Percentiles rank a stretch among this genome's conserved stretches.
Evolutionary conservation across 495 filamentous ascomycete species (phyloP).

Genomic region (Durotheca rogersii): DNA sequence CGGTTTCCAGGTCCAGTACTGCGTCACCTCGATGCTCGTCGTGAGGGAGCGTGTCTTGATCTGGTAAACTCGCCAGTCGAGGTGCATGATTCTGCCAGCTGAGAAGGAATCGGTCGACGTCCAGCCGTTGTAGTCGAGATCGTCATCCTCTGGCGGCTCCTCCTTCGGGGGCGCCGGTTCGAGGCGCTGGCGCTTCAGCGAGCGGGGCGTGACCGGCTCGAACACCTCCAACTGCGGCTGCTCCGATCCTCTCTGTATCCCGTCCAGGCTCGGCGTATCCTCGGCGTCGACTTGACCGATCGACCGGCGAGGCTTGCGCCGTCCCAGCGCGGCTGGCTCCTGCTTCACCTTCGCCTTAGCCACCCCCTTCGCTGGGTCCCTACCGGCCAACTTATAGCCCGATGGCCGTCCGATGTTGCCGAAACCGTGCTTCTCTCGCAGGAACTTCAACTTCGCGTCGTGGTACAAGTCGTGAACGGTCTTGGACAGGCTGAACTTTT

Average conservation of each 20-base stretch:
- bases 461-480: slow-evolving; percentile 46
- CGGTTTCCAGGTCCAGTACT: slow-evolving; percentile 51
- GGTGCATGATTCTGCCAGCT: slow-evolving; percentile 38
- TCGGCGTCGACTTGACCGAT: slow-evolving; percentile 32
- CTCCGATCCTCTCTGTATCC: slow-evolving; percentile 13
- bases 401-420: slow-evolving; percentile 51
- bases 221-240: slow-evolving; percentile 15
- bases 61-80: slow-evolving; percentile 51
- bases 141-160: slow-evolving; percentile 30
- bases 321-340: slow-evolving; percentile 12
- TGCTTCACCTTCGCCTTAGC: slow-evolving; percentile 31
- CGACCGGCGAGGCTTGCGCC: slow-evolving; percentile 29
- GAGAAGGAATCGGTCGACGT: slow-evolving; percentile 47
- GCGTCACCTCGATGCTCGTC: slow-evolving; percentile 44
- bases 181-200: slow-evolving; percentile 31
- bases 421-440: slow-evolving; percentile 47
- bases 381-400: slow-evolving; percentile 36
- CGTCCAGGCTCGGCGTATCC: slow-evolving; percentile 17
- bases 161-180: slow-evolving; percentile 4
- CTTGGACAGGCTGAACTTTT: slow-evolving; percentile 45
- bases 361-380: slow-evolving; percentile 16
- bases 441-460: slow-evolving; percentile 41
- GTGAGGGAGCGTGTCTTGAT: slow-evolving; percentile 44
- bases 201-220: slow-evolving; percentile 30
- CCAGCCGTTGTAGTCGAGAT: slow-evolving; percentile 45